phyloP scores from a whole-genome alignment of 345 rosid genomes.

The Noccaea bulbosa region DNA sequence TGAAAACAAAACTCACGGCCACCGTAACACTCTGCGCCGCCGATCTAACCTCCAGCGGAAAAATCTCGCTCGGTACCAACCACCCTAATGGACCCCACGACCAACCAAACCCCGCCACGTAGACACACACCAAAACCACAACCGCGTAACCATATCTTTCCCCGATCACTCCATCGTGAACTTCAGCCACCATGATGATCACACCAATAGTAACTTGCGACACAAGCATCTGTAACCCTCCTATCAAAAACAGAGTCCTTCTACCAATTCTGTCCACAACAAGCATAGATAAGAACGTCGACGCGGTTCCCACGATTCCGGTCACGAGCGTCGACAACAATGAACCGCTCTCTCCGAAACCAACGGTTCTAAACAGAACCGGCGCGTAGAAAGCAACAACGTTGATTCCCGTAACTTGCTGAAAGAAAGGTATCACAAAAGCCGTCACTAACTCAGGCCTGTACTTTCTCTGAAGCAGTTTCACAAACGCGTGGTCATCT shows the following conservation, averaged over 20 bases:
- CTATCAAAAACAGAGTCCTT: constrained; percentile 51
- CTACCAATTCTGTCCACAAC: constrained; percentile 66
- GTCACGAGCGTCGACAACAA: constrained; percentile 58
- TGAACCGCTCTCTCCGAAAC: constrained; percentile 64
- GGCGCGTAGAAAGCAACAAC: constrained; percentile 77
- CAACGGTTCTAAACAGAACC: constrained; percentile 66
- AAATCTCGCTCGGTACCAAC: constrained; percentile 71
- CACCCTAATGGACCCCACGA: constrained; percentile 82
- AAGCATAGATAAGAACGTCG: constrained; percentile 59
- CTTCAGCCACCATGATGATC: constrained; percentile 48
- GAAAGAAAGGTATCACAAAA: constrained; percentile 68
- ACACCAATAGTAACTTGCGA: constrained; percentile 59
- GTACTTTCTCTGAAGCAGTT: constrained; percentile 50
- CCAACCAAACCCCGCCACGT: constrained; percentile 66
- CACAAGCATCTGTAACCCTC: constrained; percentile 67
- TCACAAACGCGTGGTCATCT: constrained; percentile 39
- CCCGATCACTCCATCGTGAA: constrained; percentile 55
- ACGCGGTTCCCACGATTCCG: constrained; percentile 51
- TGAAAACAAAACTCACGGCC: constrained; percentile 58
- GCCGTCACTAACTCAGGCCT: constrained; percentile 82
- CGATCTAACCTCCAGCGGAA: constrained; percentile 61
- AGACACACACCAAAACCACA: constrained; percentile 51
- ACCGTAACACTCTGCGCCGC: constrained; percentile 71
- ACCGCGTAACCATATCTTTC: constrained; percentile 49
- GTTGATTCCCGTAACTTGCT: constrained; percentile 75